These are phyloP conservation scores for Iberis pinnata DNA, from an alignment of 345 rosid species.

Conservation along the genomic window DNA sequence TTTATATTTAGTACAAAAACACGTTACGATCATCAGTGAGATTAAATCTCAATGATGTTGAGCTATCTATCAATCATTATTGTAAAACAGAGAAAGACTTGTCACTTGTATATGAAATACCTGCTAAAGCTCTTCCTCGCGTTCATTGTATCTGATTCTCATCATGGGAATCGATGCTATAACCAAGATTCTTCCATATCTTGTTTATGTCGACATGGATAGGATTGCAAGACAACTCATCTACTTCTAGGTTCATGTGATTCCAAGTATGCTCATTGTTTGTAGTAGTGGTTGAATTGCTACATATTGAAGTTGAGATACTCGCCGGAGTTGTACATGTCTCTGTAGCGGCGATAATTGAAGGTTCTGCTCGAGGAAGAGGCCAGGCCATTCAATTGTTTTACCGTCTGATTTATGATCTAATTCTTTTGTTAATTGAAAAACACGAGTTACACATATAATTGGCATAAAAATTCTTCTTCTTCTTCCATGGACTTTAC, in stretches of 20 bases:
- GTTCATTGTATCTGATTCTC: conserved; percentile 29
- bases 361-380: conserved; percentile 17
- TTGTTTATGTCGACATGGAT: conserved; percentile 39
- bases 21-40: no score
- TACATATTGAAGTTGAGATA: conserved; percentile 14
- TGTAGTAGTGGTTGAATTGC: no score
- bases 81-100: no score
- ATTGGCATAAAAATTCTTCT: conserved; percentile 12
- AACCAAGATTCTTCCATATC: conserved; percentile 39
- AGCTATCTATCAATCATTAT: no score
- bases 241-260: conserved; percentile 27
- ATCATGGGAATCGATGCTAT: conserved; percentile 23
- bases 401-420: conserved; percentile 20
- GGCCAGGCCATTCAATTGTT: conserved; percentile 18
- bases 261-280: no score
- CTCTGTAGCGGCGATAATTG: conserved; percentile 15
- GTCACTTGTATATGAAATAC: no score
- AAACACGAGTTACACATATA: conserved; percentile 12
- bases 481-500: conserved; percentile 18
- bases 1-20: no score
- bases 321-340: conserved; percentile 10
- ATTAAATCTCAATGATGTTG: no score
- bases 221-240: conserved; percentile 39
- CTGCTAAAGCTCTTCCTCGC: conserved; percentile 43
- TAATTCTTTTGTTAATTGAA: conserved; percentile 5